phyloP scores from a whole-genome alignment of 176 grass and related monocot genomes.

The Avena insularis region DNA sequence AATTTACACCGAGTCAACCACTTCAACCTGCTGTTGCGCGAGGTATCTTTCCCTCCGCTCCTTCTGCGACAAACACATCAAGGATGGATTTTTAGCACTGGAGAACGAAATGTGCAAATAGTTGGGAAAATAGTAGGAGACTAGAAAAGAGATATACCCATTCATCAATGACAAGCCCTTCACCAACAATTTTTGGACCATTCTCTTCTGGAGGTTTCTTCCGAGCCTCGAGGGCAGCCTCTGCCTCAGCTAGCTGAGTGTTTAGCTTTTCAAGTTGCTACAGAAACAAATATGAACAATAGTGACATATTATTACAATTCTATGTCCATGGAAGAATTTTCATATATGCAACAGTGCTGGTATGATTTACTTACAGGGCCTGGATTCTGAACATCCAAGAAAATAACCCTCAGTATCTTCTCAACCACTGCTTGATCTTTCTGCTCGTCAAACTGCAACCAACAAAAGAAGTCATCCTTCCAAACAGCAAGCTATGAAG shows the following conservation, averaged over 20 bases:
- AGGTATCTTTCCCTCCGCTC: slow-evolving; percentile 94
- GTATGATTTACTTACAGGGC: slow-evolving; percentile 66
- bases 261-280: slow-evolving; percentile 98
- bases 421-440: slow-evolving; percentile 87
- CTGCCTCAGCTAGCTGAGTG: slow-evolving; percentile 79
- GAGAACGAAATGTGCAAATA: background rate
- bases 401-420: slow-evolving; percentile 93
- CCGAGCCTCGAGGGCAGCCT: slow-evolving; percentile 77
- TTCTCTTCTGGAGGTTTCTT: slow-evolving; percentile 92
- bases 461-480: slow-evolving; percentile 39
- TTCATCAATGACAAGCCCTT: slow-evolving; percentile 97
- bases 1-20: slow-evolving; percentile 80
- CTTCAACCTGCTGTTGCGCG: slow-evolving; percentile 85
- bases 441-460: slow-evolving; percentile 91
- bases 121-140: background rate
- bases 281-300: slow-evolving; percentile 37
- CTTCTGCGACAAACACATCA: slow-evolving; percentile 62
- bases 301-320: slow-evolving; percentile 13
- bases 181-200: slow-evolving; percentile 85
- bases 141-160: slow-evolving; percentile 63
- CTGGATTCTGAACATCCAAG: slow-evolving; percentile 62
- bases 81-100: slow-evolving; percentile 13
- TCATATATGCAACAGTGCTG: background rate
- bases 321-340: slow-evolving; percentile 1
- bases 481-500: background rate